Base-by-base conservation (phyloP, 106 monocot species). In the Phalaenopsis equestris region DNA sequence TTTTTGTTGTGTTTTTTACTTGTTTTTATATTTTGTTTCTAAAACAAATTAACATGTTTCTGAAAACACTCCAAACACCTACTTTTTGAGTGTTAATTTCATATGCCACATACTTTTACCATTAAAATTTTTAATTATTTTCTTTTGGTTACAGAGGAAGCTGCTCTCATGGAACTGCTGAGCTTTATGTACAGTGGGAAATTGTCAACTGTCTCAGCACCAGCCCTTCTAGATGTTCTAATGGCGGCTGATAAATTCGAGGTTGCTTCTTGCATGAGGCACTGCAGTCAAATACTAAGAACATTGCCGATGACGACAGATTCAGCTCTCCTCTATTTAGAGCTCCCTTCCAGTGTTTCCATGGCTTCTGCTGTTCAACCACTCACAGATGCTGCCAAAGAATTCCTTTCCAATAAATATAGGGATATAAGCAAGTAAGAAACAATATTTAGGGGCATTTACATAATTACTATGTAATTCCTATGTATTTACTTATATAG, bases 231-330 rank as follows among this genome's bases (percentile, higher is more conserved):
- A 17, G 92, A 93, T 83, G 88, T 93, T 49, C 75, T 93, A 39
- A 88, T 93, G 90, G 92, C 92, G 41, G 92, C 92, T 21, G 92
- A 93, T 76, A 93, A 93, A 48, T 93, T 93, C 83, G 92, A 93
- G 81, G 90, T 90, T 79, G 88, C 85, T 82, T 93, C 90, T 41
- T 93, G 92, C 78, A 93, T 93, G 90, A 86, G 92, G 18, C 75
- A 93, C 79, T 93, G 92, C 78, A 90, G 92, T 52, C 86, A 90
- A 79, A 58, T 90, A 83, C 83, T 93, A 41, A 84, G 84, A 67
- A 90, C 77, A 76, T 79, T 87, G 65, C 76, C 86, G 18, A 93
- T 93, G 92, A 90, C 90, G 12, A 84, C 88, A 48, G 92, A 93
- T 47, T 93, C 92, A 68, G 92, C 92, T 38, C 86, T 93, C 4